Base-by-base conservation (phyloP, 352 stramenopile genomes). In the Phytophthora sp. region DNA sequence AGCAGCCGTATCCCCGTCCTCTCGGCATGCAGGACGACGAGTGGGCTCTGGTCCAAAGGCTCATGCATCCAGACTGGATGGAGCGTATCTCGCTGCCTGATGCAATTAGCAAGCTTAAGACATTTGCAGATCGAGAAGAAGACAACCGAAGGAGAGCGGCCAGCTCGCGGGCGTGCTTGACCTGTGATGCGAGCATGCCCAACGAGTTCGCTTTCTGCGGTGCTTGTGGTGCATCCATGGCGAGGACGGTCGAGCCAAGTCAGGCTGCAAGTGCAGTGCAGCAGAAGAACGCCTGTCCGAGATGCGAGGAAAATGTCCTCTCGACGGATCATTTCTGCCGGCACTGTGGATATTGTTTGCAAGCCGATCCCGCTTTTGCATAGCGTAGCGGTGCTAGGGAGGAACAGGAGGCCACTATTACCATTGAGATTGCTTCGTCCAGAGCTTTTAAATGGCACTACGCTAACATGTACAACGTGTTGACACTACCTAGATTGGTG, bases 61-160 rank as follows among this genome's bases (percentile, higher is more conserved):
- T 69, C 18, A 46, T 54, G 34, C 43, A 60, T 7, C 43, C 17
- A n/a, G 39, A 65, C 2, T 55, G 28, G 32, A 32, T 5, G 20
- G 35, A 32, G 17, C 59, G 59, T 3, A 39, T 59, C 8, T 37
- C 50, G 12, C 24, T 67, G 31, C 2, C 43, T 5, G 42, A 55
- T 12, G 59, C 54, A 28, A 54, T 53, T 15, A n/a, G 32, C 11
- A 42, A 13, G 17, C 39, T 67, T 3, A 55, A 62, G 28, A 12
- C 32, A 15, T 52, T 67, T 31, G 59, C 59, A 12, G 59, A 62
- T n/a, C 24, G 48, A 53, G 51, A 53, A 34, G 32, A 27, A n/a
- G 32, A 13, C 10, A 27, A 17, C 11, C 18, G n/a, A 8, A 37
- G 27, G 5, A 13, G 7, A 23, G 21, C 37, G 5, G n/a, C 35